Evolutionary conservation across 192 early-diverging fungal genomes (phyloP).

Genomic region (Umbelopsis isabellina): DNA sequence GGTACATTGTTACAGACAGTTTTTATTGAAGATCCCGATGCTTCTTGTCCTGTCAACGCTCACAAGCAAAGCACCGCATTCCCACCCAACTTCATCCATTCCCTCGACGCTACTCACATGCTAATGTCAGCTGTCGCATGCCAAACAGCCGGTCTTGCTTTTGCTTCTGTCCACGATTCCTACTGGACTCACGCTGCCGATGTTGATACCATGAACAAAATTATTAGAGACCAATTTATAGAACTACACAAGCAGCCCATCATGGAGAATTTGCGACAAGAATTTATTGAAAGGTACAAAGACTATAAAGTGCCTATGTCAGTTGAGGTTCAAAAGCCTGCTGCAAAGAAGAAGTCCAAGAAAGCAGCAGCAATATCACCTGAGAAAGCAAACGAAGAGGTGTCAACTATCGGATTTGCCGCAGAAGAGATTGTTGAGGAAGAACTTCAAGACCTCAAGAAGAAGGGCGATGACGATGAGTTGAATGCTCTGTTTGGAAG

Average conservation of each 20-base stretch:
- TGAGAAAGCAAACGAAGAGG: neutral
- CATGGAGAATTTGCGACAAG: conserved; percentile 79
- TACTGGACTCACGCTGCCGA: conserved; percentile 98
- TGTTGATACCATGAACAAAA: conserved; percentile 81
- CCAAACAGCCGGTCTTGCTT: conserved; percentile 74
- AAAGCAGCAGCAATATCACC: conserved; percentile 23
- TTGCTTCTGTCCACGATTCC: conserved; percentile 97
- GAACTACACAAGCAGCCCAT: conserved; percentile 80
- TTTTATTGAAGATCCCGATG: conserved; percentile 68
- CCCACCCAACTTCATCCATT: conserved; percentile 99
- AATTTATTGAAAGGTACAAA: conserved; percentile 82
- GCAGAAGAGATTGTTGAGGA: conserved; percentile 15
- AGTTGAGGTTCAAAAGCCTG: conserved; percentile 1
- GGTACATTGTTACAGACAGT: conserved; percentile 83
- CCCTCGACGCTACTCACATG: conserved; percentile 97
- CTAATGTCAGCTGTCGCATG: conserved; percentile 89
- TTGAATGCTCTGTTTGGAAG: conserved; percentile 30
- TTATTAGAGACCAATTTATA: conserved; percentile 92
- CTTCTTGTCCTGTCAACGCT: conserved; percentile 80
- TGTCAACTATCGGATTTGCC: neutral
- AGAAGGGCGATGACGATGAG: conserved; percentile 14
- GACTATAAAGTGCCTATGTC: conserved; percentile 68
- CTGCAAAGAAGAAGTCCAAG: conserved; percentile 25
- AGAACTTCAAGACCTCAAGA: conserved; percentile 19
- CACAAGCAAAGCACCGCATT: conserved; percentile 95